Evolutionary conservation across 352 stramenopile genomes (phyloP).

Genomic region (Nothophytophthora sp.): DNA sequence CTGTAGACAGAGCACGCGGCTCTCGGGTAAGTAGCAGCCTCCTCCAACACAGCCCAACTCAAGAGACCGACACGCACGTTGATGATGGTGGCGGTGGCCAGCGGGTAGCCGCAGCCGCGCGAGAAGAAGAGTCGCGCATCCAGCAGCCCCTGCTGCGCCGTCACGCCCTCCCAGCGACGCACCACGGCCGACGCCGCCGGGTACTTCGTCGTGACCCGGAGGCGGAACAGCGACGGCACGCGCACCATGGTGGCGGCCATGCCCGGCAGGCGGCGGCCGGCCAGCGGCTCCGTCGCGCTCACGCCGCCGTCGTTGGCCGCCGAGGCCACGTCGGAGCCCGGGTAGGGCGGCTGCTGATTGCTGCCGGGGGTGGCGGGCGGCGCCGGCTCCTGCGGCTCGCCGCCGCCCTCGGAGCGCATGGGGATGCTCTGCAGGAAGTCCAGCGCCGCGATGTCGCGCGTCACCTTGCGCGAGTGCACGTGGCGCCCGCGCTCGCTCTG

Average conservation of each 20-base stretch:
- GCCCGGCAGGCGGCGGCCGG: conserved; percentile 65
- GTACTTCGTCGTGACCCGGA: conserved; percentile 81
- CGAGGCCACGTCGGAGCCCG: neutral
- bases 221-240: conserved; percentile 67
- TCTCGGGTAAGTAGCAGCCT: too few species aligned
- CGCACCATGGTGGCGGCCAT: conserved; percentile 68
- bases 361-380: neutral
- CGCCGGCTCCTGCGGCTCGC: neutral
- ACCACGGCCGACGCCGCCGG: conserved; percentile 76
- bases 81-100: conserved; percentile 79
- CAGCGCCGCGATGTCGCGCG: conserved; percentile 84
- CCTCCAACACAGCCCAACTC: neutral
- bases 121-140: conserved; percentile 84
- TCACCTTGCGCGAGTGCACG: conserved; percentile 72
- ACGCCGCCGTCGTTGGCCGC: neutral
- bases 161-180: conserved; percentile 71
- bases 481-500: conserved; percentile 56
- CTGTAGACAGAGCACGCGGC: conserved; percentile 19
- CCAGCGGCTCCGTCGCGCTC: conserved; percentile 38
- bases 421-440: conserved; percentile 90
- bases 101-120: conserved; percentile 78
- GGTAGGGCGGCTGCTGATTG: neutral
- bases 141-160: conserved; percentile 64
- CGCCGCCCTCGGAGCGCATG: conserved; percentile 65
- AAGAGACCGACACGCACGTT: conserved; percentile 38